Percentiles rank a stretch among this genome's conserved stretches.
These are phyloP conservation scores for Leccinum rimulosum DNA, from an alignment of 768 basidiomycete genomes.

Conservation along the genomic window DNA sequence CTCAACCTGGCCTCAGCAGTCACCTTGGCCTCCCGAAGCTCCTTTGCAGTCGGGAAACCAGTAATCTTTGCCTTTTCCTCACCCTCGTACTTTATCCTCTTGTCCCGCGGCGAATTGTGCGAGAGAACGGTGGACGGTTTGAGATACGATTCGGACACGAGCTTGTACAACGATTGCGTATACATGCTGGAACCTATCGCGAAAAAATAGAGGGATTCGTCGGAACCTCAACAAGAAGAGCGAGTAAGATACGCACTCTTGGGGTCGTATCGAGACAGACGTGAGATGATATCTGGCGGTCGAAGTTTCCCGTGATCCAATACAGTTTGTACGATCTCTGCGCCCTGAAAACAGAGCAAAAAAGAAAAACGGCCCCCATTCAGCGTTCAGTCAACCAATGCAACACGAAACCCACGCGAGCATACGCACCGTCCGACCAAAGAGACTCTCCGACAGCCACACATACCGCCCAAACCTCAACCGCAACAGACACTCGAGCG, in stretches of 20 bases:
- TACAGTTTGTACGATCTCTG: slow-evolving; percentile 71
- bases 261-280: slow-evolving; percentile 48
- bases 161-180: slow-evolving; percentile 60
- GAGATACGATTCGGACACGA: slow-evolving; percentile 72
- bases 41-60: slow-evolving; percentile 79
- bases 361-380: neutral
- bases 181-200: slow-evolving; percentile 43
- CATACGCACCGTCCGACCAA: slow-evolving; percentile 64
- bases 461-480: slow-evolving; percentile 82
- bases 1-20: slow-evolving; percentile 59
- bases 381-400: neutral
- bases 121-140: slow-evolving; percentile 77
- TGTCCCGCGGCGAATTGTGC: slow-evolving; percentile 78
- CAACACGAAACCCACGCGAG: neutral
- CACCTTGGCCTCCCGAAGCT: slow-evolving; percentile 71
- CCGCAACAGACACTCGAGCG: slow-evolving; percentile 78
- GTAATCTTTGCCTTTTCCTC: slow-evolving; percentile 73
- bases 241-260: slow-evolving; percentile 47
- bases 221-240: slow-evolving; percentile 1
- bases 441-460: slow-evolving; percentile 65
- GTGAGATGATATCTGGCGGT: slow-evolving; percentile 62
- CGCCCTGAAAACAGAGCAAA: slow-evolving; percentile 48
- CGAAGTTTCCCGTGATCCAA: slow-evolving; percentile 86
- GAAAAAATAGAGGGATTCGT: neutral
- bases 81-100: slow-evolving; percentile 73